Evolutionary conservation across 1,139 yeast genomes (phyloP).

Genomic region (Pichia sorboxylosa): DNA sequence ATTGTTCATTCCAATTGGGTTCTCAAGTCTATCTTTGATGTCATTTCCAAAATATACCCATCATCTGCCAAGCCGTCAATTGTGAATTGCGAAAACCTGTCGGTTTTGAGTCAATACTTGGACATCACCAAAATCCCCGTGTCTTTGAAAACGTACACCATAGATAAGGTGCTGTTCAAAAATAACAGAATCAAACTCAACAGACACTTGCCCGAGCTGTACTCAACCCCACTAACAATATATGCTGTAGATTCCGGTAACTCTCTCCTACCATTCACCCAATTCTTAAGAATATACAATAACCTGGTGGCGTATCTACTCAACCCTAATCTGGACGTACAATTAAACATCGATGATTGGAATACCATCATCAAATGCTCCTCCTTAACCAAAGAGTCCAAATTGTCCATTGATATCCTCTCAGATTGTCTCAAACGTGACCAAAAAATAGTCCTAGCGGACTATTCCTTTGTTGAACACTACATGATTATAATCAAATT

Average conservation of each 20-base stretch:
- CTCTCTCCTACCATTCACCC: conserved; percentile 27
- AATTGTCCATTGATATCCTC: conserved; percentile 29
- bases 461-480: conserved; percentile 25
- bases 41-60: conserved; percentile 46
- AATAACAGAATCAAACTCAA: conserved; percentile 15
- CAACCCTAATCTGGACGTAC: conserved; percentile 16
- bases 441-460: conserved; percentile 25
- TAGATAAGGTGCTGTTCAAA: conserved; percentile 28
- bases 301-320: conserved; percentile 22
- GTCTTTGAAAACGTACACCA: conserved; percentile 58
- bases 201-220: conserved; percentile 17
- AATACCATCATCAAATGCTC: conserved; percentile 26
- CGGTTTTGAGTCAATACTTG: conserved; percentile 50
- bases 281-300: conserved; percentile 25
- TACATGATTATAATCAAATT: conserved; percentile 21
- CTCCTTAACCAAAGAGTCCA: conserved; percentile 15
- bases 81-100: conserved; percentile 43
- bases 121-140: conserved; percentile 72
- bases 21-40: conserved; percentile 67
- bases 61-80: conserved; percentile 26
- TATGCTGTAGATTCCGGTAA: too few species aligned
- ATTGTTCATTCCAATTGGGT: conserved; percentile 92
- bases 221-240: conserved; percentile 18
- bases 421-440: conserved; percentile 36
- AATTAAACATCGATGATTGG: conserved; percentile 19